Percentiles rank a stretch among this genome's conserved stretches.
Evolutionary conservation across 805 yeast genomes (phyloP).

Genomic region (Teunomyces aglyptinius): DNA sequence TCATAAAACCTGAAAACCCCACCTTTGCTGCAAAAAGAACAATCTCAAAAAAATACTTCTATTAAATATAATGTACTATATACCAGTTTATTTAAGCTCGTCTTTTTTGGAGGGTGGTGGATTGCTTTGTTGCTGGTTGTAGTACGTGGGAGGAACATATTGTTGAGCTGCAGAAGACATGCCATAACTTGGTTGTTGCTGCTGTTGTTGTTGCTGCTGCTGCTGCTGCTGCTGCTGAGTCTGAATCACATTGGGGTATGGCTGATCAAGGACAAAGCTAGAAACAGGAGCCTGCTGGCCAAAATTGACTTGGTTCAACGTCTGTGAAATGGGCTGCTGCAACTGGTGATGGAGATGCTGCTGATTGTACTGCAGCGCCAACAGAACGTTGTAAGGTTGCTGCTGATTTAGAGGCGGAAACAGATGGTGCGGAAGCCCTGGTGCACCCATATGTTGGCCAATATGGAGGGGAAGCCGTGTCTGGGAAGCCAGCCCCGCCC

Average conservation of each 20-base stretch:
- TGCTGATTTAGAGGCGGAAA: background rate
- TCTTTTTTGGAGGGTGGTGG: background rate
- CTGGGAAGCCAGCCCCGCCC: background rate
- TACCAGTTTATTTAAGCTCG: background rate
- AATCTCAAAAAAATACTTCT: background rate
- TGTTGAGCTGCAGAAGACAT: background rate
- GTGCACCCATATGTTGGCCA: background rate
- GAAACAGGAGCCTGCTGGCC: background rate
- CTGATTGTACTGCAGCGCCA: background rate
- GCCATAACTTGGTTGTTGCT: background rate
- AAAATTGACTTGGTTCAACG: background rate
- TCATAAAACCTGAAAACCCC: background rate
- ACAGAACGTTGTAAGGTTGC: background rate
- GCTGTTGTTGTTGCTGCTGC: too few species aligned
- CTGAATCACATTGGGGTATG: background rate
- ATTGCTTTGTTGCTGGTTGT: background rate
- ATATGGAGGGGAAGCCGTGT: background rate
- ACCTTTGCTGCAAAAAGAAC: background rate
- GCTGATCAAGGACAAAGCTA: background rate
- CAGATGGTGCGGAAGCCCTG: background rate
- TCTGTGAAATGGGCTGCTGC: background rate
- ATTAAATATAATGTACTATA: background rate
- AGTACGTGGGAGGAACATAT: background rate
- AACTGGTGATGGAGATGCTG: conserved; percentile 1
- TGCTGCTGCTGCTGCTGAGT: background rate